Evolutionary conservation across 1,139 yeast genomes (phyloP), one percentile per base, ranked within the genome.

Genomic region (Sugiyamaella pinicola): DNA sequence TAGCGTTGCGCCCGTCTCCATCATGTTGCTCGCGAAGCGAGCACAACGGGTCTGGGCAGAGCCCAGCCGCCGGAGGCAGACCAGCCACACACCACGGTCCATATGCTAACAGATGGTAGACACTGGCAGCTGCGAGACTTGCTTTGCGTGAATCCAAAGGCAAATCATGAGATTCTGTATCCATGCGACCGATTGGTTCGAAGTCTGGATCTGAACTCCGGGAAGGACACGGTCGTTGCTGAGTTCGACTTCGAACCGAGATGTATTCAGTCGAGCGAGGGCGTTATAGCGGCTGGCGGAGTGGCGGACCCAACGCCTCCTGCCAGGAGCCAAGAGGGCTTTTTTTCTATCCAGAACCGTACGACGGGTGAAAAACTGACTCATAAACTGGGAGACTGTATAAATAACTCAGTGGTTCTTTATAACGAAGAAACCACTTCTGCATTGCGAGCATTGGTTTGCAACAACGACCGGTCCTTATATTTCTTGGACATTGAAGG

Each of bases 71-170:
- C 31, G 31, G 31, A 26, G 31, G 31, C 31, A 17, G 19, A 15
- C 13, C 7, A 4, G 3, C 21, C 13, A 18, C 8, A 8, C 15
- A 24, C 24, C 12, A n/a, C 42, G 6, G 3, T n/a, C 34, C 34
- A 7, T 17, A 19, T 31, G 33, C 28, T 29, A 28, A 39, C 44
- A 22, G 21, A 13, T 3, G 4, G 15, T 12, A 61, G 64, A 52
- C 97, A 90, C 72, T 90, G 96, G 96, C 97, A 90, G 67, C 74
- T 90, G 40, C 76, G 96, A 47, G 95, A 90, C 64, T 76, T 90
- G 63, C 73, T 89, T 21, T 82, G 85, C 42, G 58, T 59, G 52
- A 72, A 75, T 17, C 72, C 76, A 0, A 68, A 78, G 0, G 22
- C 22, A 18, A 49, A 29, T n/a, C 26, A 39, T 19, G 74, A 76